A percentile compares a stretch with the other conserved stretches of the same genome.
These are phyloP conservation scores for Podospora didyma DNA, from an alignment of 495 filamentous ascomycete genomes.

Conservation along the genomic window DNA sequence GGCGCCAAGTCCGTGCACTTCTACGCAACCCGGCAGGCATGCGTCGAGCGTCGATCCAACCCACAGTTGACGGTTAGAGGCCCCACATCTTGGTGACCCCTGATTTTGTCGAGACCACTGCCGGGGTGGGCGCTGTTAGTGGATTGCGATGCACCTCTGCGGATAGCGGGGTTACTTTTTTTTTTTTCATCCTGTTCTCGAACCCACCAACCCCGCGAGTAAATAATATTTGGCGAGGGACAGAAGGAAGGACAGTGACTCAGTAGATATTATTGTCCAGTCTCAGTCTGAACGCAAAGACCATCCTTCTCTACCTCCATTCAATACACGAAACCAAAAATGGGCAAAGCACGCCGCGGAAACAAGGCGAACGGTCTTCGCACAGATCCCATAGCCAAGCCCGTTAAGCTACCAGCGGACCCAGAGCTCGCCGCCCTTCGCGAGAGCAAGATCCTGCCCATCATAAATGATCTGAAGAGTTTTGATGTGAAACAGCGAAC, in stretches of 20 bases:
- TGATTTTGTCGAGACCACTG: too few species aligned
- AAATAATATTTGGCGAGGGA: too few species aligned
- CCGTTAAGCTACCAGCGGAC: slow-evolving; percentile 50
- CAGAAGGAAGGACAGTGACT: not conserved
- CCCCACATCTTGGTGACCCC: too few species aligned
- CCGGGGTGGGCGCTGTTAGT: not conserved
- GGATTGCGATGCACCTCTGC: not conserved
- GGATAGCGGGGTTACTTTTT: too few species aligned
- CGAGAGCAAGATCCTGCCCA: slow-evolving; percentile 53
- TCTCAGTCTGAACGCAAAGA: not conserved
- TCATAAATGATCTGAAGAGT: slow-evolving; percentile 52
- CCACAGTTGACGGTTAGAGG: too few species aligned
- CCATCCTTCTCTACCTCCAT: not conserved
- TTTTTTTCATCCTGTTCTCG: not conserved
- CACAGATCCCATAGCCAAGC: slow-evolving; percentile 44
- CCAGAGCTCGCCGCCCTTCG: slow-evolving; percentile 53
- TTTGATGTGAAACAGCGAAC: slow-evolving; percentile 49
- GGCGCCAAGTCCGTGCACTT: too few species aligned
- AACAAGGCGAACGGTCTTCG: slow-evolving; percentile 35
- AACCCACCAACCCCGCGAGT: not conserved
- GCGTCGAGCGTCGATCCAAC: too few species aligned
- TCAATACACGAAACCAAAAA: slow-evolving; percentile 5
- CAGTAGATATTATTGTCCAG: not conserved
- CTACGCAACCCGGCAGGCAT: too few species aligned
- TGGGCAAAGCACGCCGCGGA: slow-evolving; percentile 42